These are phyloP conservation scores for Candolleomyces eurysporus DNA, from an alignment of 768 basidiomycete species.

Conservation along the genomic window DNA sequence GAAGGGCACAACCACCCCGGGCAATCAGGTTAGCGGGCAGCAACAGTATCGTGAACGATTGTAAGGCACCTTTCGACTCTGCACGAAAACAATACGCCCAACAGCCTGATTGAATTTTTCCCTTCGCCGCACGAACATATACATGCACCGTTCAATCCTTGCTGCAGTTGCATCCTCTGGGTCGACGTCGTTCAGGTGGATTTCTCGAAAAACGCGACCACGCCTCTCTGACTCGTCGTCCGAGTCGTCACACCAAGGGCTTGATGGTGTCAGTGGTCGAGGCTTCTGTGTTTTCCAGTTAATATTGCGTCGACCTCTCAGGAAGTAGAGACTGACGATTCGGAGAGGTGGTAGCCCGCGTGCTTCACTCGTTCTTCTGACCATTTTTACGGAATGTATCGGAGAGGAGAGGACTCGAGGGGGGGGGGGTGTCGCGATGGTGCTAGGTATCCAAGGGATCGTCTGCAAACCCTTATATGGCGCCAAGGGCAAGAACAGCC, in stretches of 20 bases:
- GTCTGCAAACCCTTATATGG: background rate
- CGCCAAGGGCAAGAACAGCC: background rate
- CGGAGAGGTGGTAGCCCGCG: background rate
- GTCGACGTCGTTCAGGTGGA: background rate
- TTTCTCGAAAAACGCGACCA: background rate
- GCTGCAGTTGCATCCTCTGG: background rate
- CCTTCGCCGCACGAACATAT: background rate
- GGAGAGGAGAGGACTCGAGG: background rate
- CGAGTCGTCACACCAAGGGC: background rate
- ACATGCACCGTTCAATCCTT: background rate
- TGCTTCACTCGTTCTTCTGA: background rate
- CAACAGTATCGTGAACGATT: background rate
- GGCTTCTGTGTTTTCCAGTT: background rate
- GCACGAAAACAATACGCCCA: slow-evolving; percentile 2
- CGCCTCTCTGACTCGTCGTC: background rate
- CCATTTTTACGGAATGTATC: background rate
- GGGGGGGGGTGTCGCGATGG: background rate
- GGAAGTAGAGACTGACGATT: background rate
- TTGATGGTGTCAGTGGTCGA: background rate
- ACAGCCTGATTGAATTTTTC: slow-evolving; percentile 1
- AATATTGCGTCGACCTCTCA: background rate
- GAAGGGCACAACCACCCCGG: background rate
- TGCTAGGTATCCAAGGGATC: background rate
- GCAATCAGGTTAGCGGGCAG: background rate
- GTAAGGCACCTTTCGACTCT: background rate